A percentile compares a stretch with the other conserved stretches of the same genome.
These are phyloP conservation scores for Penicillium polonicum DNA, from an alignment of 2,329 filamentous ascomycete genomes.

Conservation along the genomic window DNA sequence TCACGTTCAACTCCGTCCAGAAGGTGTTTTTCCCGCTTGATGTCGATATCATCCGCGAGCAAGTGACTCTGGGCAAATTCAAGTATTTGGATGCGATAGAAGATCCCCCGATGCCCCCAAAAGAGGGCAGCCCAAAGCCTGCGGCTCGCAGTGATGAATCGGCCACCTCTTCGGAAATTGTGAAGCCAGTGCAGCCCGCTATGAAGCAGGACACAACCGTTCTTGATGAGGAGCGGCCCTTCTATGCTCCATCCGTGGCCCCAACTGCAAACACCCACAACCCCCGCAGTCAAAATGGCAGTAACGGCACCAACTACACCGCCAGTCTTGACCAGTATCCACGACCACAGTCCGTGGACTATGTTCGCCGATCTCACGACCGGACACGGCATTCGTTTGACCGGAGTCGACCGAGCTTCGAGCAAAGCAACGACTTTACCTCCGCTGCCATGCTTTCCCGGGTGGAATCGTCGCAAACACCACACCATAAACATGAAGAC, in stretches of 20 bases:
- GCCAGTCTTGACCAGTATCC: conserved; percentile 48
- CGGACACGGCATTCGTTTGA: conserved; percentile 85
- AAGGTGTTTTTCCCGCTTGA: conserved; percentile 94
- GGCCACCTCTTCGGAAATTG: conserved; percentile 41
- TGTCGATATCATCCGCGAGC: conserved; percentile 92
- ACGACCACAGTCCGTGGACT: conserved; percentile 62
- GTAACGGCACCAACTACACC: conserved; percentile 90
- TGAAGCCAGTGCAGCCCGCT: conserved; percentile 55
- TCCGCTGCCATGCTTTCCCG: conserved; percentile 80
- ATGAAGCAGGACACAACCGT: conserved; percentile 63
- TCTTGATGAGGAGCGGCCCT: conserved; percentile 85
- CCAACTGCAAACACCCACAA: conserved; percentile 75
- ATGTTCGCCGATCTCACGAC: conserved; percentile 72
- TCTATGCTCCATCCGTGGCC: conserved; percentile 88
- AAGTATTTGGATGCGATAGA: conserved; percentile 64
- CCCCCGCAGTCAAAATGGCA: conserved; percentile 81
- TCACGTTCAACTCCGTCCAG: conserved; percentile 80
- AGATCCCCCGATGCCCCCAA: conserved; percentile 46
- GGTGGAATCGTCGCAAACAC: conserved; percentile 67
- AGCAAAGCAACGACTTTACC: conserved; percentile 86
- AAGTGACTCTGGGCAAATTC: conserved; percentile 80
- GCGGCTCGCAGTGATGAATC: conserved; percentile 42
- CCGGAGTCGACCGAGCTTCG: conserved; percentile 76
- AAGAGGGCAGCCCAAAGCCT: conserved; percentile 33
- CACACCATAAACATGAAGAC: conserved; percentile 31